Base-by-base conservation (phyloP, 2,329 filamentous ascomycete species). In the Fusarium chuoi region DNA sequence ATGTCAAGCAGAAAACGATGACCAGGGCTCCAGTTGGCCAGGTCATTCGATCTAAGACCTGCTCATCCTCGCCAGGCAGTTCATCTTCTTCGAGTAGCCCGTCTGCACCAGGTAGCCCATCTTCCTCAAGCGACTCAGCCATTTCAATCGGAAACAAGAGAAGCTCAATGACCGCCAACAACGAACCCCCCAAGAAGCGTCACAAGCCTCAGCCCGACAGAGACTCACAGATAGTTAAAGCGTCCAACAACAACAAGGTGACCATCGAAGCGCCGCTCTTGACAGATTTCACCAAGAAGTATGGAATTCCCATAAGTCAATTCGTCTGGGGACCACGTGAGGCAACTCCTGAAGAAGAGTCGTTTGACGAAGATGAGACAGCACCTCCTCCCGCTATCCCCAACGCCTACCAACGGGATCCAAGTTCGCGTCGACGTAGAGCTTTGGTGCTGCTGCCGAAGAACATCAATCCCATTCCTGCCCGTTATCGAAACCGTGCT, bases 311-410 rank as follows among this genome's bases (percentile, higher is more conserved):
- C 6, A 49, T 17, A 22, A 39, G 24, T 6, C 71, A 74, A 41
- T 75, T 68, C 35, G 36, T 51, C 17, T 75, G 69, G 69, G 72
- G 73, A 6, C 28, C 65, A 24, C 35, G 51, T 28, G 18, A 51
- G 24, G 22, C 60, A 36, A 36, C 30, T 12, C 44, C 59, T 15
- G 22, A 57, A 12, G 54, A 61, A 35, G 69, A 62, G 12, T 46
- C 58, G 7, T 66, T 73, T n/a, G 63, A 74, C 51, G 73, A 72
- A 38, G 62, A 74, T 24, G 65, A 65, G n/a, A 65, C 65, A 49
- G 72, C 75, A 11, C 54, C 44, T 13, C 65, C 63, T 24, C 73
- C 75, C 7, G 54, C 33, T 28, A 48, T 76, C n/a, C 70, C 73
- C 28, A 49, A 39, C 33, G 24, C 58, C 4, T 64, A 64, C 35